phyloP scores from a whole-genome alignment of 768 basidiomycete species.

The Leccinum arenicola region DNA sequence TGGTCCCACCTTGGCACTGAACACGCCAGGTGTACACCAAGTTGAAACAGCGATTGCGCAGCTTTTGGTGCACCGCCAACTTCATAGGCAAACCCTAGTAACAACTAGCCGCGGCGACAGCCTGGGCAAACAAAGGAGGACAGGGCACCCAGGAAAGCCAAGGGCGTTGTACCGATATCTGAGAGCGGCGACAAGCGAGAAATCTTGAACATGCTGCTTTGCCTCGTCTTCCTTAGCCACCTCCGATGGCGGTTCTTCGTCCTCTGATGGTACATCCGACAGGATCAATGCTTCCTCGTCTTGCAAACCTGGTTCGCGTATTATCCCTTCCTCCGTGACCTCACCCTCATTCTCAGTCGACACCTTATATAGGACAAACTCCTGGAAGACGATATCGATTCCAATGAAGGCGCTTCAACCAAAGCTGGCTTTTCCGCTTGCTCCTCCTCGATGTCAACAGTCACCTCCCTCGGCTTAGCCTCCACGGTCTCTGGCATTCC shows the following conservation, averaged over 20 bases:
- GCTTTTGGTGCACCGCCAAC: conserved; percentile 3
- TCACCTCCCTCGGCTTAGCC: background rate
- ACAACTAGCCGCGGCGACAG: background rate
- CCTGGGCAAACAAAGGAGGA: conserved; percentile 12
- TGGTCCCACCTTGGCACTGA: conserved; percentile 2
- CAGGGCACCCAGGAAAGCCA: conserved; percentile 61
- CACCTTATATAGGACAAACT: conserved; percentile 51
- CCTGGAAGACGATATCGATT: conserved; percentile 39
- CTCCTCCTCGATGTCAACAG: conserved; percentile 7
- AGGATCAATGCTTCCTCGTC: conserved; percentile 32
- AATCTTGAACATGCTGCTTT: conserved; percentile 15
- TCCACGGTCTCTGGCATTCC: background rate
- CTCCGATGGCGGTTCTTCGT: conserved; percentile 22
- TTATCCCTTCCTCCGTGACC: conserved; percentile 4
- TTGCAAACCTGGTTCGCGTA: conserved; percentile 31
- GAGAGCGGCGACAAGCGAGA: conserved; percentile 30
- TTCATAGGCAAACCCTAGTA: conserved; percentile 12
- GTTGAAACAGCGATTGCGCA: conserved; percentile 2
- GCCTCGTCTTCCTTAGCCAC: conserved; percentile 19
- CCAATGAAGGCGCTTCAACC: conserved; percentile 17
- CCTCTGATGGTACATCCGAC: conserved; percentile 30
- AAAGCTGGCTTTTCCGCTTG: background rate
- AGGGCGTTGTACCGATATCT: conserved; percentile 59
- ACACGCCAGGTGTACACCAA: conserved; percentile 12
- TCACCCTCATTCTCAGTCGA: conserved; percentile 28